Conservation (phyloP, 1,284 basidiomycete species). For the Rhodotorula sp. region DNA sequence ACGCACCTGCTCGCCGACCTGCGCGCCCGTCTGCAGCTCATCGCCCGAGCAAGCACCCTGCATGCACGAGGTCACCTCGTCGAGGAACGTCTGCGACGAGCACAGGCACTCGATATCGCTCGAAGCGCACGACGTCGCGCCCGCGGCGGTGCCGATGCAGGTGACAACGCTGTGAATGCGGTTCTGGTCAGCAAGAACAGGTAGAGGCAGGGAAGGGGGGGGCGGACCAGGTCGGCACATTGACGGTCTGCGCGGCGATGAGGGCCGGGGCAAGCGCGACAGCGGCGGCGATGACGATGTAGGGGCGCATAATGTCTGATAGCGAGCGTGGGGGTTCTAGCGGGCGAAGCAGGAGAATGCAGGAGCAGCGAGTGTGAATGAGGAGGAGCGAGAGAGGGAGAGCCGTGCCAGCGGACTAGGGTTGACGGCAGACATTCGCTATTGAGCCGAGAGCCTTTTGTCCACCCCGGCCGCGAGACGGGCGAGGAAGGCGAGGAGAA, state of each 20-base stretch:
- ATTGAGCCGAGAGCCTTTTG: background rate
- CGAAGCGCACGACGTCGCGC: constrained; percentile 20
- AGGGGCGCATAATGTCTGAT: constrained; percentile 20
- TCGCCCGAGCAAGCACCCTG: constrained; percentile 7
- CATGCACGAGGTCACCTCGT: constrained; percentile 20
- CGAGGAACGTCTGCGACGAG: constrained; percentile 20
- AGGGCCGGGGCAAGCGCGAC: constrained; percentile 17
- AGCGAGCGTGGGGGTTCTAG: background rate
- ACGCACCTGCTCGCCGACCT: constrained; percentile 27
- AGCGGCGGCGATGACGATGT: constrained; percentile 22
- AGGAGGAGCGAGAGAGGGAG: background rate
- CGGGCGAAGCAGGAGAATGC: background rate
- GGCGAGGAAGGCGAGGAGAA: background rate
- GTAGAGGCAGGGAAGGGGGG: background rate
- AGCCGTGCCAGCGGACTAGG: background rate
- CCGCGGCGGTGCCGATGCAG: constrained; percentile 17
- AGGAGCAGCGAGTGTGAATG: background rate
- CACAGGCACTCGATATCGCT: constrained; percentile 31
- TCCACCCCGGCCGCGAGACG: background rate
- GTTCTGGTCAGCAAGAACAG: background rate
- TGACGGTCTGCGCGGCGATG: constrained; percentile 13
- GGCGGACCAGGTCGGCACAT: constrained; percentile 19
- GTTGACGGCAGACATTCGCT: background rate
- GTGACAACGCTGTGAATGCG: constrained; percentile 13
- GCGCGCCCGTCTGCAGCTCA: constrained; percentile 3